Percentiles rank a stretch among this genome's conserved stretches.
phyloP scores from a whole-genome alignment of 2,329 filamentous ascomycete species.

The Phyllosticta capitalensis region DNA sequence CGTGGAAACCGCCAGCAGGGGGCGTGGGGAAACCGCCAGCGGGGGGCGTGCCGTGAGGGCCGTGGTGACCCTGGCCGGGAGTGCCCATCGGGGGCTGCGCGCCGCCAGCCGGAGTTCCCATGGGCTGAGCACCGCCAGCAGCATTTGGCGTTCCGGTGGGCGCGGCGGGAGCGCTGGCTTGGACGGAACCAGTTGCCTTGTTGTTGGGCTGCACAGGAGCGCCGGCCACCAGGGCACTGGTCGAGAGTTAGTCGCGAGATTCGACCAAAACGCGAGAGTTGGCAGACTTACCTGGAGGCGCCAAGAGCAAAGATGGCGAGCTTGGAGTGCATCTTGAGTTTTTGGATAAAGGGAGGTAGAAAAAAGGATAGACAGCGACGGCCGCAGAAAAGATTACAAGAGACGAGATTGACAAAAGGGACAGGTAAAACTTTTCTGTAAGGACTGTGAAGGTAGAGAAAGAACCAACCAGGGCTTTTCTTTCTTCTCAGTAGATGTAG shows the following conservation, averaged over 20 bases:
- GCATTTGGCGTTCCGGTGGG: not conserved
- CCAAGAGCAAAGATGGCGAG: constrained; percentile 5
- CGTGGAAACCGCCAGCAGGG: not conserved
- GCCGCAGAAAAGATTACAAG: not conserved
- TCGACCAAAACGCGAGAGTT: not conserved
- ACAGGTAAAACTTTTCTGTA: not conserved
- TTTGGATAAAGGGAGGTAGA: not conserved
- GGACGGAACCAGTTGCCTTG: not conserved
- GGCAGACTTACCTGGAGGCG: constrained; percentile 2
- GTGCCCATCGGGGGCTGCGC: not conserved
- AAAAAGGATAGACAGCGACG: not conserved
- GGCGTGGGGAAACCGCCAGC: not conserved
- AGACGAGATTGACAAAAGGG: constrained; percentile 3
- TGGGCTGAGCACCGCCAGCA: not conserved
- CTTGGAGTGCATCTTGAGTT: constrained; percentile 8
- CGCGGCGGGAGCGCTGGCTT: too few relatives aligned
- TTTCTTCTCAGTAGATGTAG: not conserved
- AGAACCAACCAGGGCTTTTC: constrained; percentile 1
- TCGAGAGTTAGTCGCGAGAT: not conserved
- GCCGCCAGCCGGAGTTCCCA: not conserved
- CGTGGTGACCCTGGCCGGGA: not conserved
- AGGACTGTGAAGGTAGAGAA: not conserved
- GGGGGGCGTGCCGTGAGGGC: not conserved
- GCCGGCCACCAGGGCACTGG: constrained; percentile 8
- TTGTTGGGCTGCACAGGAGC: not conserved